Conservation (phyloP, 768 basidiomycete species). For the Lactarius indigo region DNA sequence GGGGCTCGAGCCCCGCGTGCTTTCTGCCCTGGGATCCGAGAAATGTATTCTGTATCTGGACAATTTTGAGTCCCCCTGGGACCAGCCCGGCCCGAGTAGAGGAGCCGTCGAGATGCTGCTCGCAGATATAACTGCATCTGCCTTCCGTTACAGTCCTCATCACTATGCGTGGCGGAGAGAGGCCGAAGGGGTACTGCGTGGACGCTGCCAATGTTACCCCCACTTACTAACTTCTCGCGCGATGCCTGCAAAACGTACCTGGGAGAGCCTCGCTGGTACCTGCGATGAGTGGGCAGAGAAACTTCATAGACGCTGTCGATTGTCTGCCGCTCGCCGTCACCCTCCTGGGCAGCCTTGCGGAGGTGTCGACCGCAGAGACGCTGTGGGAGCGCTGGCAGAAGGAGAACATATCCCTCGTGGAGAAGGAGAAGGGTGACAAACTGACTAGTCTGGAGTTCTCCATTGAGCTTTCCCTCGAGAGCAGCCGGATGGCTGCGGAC, state of each 20-base stretch:
- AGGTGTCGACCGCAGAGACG: constrained; percentile 17
- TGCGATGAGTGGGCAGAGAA: constrained; percentile 20
- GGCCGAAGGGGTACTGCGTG: constrained; percentile 19
- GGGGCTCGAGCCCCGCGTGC: constrained; percentile 9
- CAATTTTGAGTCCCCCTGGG: constrained; percentile 42
- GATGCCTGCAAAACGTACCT: constrained; percentile 17
- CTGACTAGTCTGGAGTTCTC: constrained; percentile 15
- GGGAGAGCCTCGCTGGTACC: constrained; percentile 14
- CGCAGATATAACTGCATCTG: constrained; percentile 11
- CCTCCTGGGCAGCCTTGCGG: constrained; percentile 14
- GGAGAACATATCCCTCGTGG: constrained; percentile 17
- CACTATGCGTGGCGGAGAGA: constrained; percentile 20
- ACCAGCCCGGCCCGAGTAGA: constrained; percentile 21
- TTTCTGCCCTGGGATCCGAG: constrained; percentile 20
- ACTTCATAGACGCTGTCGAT: constrained; percentile 20
- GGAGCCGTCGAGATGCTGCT: constrained; percentile 19
- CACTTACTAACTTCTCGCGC: constrained; percentile 9
- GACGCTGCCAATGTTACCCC: constrained; percentile 20
- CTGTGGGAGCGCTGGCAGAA: constrained; percentile 22
- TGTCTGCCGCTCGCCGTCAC: constrained; percentile 21
- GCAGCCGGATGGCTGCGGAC: constrained; percentile 14
- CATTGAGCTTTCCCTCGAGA: constrained; percentile 19
- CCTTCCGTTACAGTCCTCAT: constrained; percentile 18
- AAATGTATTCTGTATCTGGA: constrained; percentile 37
- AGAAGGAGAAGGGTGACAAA: constrained; percentile 18